Base-by-base conservation (phyloP, 768 basidiomycete species). In the Termitomyces sp. region DNA sequence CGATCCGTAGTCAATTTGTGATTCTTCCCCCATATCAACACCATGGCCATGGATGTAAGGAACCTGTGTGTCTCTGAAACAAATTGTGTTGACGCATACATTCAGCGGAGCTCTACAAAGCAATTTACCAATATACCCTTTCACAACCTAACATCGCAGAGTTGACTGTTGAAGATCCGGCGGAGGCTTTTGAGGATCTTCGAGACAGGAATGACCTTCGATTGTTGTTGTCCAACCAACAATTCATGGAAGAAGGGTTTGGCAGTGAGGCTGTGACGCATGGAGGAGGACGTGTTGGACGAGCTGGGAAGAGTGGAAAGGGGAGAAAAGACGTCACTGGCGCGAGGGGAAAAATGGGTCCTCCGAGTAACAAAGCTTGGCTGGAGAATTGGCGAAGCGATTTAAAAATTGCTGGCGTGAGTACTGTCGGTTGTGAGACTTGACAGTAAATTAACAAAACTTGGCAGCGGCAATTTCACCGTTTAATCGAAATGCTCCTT, bases 101-200 rank as follows among this genome's bases (percentile, higher is more conserved):
- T 57, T 7, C 63, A 96, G 93, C 94, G 47, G 85, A 88, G 59
- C 81, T 98, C 12, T 98, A 97, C 76, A 81, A 75, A 44, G 84
- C 93, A 0, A 86, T 93, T 51, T 96, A 95, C 72, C 78, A 84
- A 64, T 81, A 90, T 64, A 79, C 90, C 19, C 68, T 89, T 42
- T 72, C 79, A 14, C 80, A 80, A 46, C 76, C 85, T 2, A 73
- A 80, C 48, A 82, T 96, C 38, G 86, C 89, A n/a, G 96, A 98
- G 69, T 73, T 98, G 41, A 97, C 94, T 1, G 90, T 99, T 21
- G 97, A 99, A 71, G 97, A 99, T 68, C 97, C 97, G 1, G 93
- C 93, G 0, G 97, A 99, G 71, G 90, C 92, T 10, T 98, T 99
- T 65, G 96, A 98, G 68, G 97, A 98, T 68, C 78, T 98, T 42